phyloP scores from a whole-genome alignment of 805 yeast species.

The Clavispora vitiphila region DNA sequence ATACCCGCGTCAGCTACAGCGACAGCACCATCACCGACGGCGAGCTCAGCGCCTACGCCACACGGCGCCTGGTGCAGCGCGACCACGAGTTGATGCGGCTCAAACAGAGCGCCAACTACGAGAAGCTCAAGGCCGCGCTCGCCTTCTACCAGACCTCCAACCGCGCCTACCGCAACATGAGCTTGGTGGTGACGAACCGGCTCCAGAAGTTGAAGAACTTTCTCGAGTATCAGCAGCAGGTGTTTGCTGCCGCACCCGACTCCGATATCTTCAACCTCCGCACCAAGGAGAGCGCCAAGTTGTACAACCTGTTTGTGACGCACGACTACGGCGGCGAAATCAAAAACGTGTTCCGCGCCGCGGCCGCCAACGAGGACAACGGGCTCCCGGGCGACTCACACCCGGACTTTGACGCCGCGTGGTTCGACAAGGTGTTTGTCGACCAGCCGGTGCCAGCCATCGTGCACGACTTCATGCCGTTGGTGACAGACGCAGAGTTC shows the following conservation, averaged over 20 bases:
- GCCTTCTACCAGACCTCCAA: conserved; percentile 35
- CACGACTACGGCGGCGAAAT: conserved; percentile 27
- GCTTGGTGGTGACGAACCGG: conserved; percentile 26
- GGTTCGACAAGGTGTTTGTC: conserved; percentile 8
- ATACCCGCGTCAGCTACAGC: conserved; percentile 22
- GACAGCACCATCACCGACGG: conserved; percentile 18
- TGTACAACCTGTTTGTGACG: conserved; percentile 23
- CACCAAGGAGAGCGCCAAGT: conserved; percentile 22
- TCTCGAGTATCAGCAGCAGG: conserved; percentile 29
- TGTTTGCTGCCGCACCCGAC: conserved; percentile 13
- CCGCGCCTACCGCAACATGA: conserved; percentile 28
- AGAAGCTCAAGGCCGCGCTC: conserved; percentile 25
- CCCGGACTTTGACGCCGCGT: conserved; percentile 7
- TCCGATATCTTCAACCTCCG: conserved; percentile 13
- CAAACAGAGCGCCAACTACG: conserved; percentile 28
- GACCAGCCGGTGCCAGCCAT: conserved; percentile 11
- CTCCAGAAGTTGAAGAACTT: conserved; percentile 35
- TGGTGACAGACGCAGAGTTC: conserved; percentile 34
- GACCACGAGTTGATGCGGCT: conserved; percentile 33
- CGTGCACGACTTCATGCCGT: conserved; percentile 40
- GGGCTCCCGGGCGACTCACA: conserved; percentile 5
- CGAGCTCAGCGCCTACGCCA: conserved; percentile 21
- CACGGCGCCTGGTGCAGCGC: conserved; percentile 18
- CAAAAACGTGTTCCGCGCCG: conserved; percentile 22
- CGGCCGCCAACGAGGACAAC: conserved; percentile 9